Evolutionary conservation across 176 grass and related monocot genomes (phyloP), one percentile per base, ranked within the genome.

Genomic region (Oryza glaberrima): DNA sequence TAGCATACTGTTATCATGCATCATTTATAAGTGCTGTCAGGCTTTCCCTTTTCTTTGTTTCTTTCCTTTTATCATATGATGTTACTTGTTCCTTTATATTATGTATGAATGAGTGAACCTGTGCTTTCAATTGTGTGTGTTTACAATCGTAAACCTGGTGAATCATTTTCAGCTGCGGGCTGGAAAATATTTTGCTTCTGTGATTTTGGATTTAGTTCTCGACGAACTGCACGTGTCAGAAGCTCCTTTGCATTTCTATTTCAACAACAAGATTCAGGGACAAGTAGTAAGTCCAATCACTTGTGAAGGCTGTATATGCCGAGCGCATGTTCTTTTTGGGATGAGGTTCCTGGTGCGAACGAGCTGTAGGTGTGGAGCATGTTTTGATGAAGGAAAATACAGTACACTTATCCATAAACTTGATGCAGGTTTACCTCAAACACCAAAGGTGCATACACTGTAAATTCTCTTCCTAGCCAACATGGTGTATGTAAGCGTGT

Each of bases 281-380:
- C 34, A 73, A 9, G 70, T 34, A 32, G 51, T 47, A 60, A 65
- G 44, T 43, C 54, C 69, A 73, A 63, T 44, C 40, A 65, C 3
- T 16, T 83, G 81, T 23, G 25, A 38, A 34, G 69, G 73, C 45
- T 83, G 70, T 35, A 73, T 65, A 61, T 83, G 81, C 35, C 80
- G 48, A 72, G 54, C 14, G 25, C 80, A 82, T 82, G 17, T 72
- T 61, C 68, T 82, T 82, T 82, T 82, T 72, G 80, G 51, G 36
- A 82, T 82, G 34, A 72, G 72, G 40, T 63, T 72, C 3, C n/a
- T 45, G 71, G 69, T 23, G 5, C 67, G 45, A 82, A 32, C 63
- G 68, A 82, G 69, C 69, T 82, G 69, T 10, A 2, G 23, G 20
- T 82, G 80, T 73, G 80, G 69, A 51, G 72, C 17, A 14, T 20